Evolutionary conservation across 371 early-diverging fungal species (phyloP).

Genomic region (Mycotypha africana): DNA sequence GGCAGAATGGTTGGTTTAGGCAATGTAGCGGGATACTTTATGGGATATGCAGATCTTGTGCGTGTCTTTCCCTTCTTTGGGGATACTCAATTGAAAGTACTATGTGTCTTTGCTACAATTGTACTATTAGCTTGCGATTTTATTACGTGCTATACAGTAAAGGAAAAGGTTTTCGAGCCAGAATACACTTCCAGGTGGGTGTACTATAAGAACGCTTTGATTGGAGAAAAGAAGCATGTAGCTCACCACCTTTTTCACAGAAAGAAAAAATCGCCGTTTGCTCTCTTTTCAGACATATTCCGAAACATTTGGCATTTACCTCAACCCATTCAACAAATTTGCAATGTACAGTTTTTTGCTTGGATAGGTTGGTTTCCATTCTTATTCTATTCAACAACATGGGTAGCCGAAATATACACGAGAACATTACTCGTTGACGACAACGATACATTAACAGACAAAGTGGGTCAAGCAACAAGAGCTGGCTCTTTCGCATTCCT

Average conservation of each 20-base stretch:
- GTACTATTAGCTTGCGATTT: constrained; percentile 56
- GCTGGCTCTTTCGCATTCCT: constrained; percentile 84
- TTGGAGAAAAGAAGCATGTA: too few species aligned
- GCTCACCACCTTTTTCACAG: not conserved
- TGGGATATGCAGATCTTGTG: constrained; percentile 82
- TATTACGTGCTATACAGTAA: constrained; percentile 64
- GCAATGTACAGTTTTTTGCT: constrained; percentile 86
- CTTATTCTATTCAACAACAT: constrained; percentile 84
- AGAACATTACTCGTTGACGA: constrained; percentile 10
- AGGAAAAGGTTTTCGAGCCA: constrained; percentile 36
- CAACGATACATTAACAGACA: constrained; percentile 32
- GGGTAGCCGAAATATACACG: constrained; percentile 65
- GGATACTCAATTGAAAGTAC: constrained; percentile 75
- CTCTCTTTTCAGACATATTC: constrained; percentile 29
- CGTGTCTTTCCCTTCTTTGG: constrained; percentile 69
- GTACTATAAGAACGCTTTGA: not conserved
- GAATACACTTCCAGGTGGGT: not conserved
- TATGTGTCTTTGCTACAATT: constrained; percentile 69
- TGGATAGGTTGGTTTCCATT: constrained; percentile 98
- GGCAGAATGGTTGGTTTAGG: constrained; percentile 89
- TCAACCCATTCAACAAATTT: constrained; percentile 64
- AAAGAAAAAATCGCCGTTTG: constrained; percentile 18
- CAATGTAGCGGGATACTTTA: constrained; percentile 81
- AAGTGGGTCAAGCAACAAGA: constrained; percentile 68
- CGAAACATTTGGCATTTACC: constrained; percentile 59